Evolutionary conservation across 2,329 filamentous ascomycete species (phyloP).

Genomic region (Shiraia sp.): DNA sequence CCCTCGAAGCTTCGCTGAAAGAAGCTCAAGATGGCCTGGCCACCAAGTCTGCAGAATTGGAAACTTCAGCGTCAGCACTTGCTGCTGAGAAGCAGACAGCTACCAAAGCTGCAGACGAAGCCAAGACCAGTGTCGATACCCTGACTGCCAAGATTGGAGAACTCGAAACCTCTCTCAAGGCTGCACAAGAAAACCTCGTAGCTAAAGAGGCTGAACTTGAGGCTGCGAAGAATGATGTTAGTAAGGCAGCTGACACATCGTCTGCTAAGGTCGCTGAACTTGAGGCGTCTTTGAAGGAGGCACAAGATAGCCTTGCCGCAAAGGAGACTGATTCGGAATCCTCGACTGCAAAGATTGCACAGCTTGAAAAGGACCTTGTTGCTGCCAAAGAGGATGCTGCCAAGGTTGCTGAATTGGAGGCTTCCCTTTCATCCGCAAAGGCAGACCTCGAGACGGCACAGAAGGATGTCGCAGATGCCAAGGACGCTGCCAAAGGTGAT

Average conservation of each 20-base stretch:
- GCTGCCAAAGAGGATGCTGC: conserved; percentile 13
- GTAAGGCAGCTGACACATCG: conserved; percentile 21
- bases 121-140: conserved; percentile 25
- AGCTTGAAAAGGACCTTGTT: conserved; percentile 22
- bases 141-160: conserved; percentile 30
- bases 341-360: conserved; percentile 15
- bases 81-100: conserved; percentile 27
- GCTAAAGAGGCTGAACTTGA: conserved; percentile 29
- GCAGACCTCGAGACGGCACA: conserved; percentile 12
- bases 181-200: conserved; percentile 22
- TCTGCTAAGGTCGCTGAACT: conserved; percentile 25
- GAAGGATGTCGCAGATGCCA: conserved; percentile 7
- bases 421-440: conserved; percentile 10
- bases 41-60: conserved; percentile 27
- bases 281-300: conserved; percentile 25
- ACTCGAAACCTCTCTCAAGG: conserved; percentile 30
- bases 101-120: conserved; percentile 27
- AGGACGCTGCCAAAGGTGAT: conserved; percentile 15
- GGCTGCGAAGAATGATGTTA: conserved; percentile 16
- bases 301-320: conserved; percentile 23
- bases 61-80: conserved; percentile 20
- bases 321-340: conserved; percentile 25
- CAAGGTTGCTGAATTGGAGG: conserved; percentile 7
- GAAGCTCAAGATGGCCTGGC: conserved; percentile 27
- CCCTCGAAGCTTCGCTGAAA: conserved; percentile 33